Evolutionary conservation across 2,329 filamentous ascomycete species (phyloP), one percentile per base, ranked within the genome.

Genomic region (Spiromastix sp.): DNA sequence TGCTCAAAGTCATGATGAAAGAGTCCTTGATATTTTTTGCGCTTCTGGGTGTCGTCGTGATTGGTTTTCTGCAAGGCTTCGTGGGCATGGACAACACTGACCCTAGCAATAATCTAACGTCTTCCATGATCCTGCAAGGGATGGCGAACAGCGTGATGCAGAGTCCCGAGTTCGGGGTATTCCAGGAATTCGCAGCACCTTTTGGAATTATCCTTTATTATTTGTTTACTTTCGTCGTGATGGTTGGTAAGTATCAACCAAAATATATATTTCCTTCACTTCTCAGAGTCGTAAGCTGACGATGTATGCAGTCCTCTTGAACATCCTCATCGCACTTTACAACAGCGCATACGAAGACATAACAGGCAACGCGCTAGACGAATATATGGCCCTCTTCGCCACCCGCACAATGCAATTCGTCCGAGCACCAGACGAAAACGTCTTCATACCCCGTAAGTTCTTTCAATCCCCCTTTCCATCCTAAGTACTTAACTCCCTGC

Each of bases 391-490:
- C 0, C 73, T 96, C 3, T 95, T 94, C 60, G 74, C 85, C 0
- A 83, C 93, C 47, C 94, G 94, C 61, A 95, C 91, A 0, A 85
- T 96, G 72, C 86, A 93, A 51, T 98, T 95, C 51, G 85, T 96
- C 12, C 84, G 91, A 32, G 91, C 91, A 0, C 91, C 91, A 0
- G 91, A 98, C 49, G 91, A 98, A 59, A 98, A 98, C 48, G 91
- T 98, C 37, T 98, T 91, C 61, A 94, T 98, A 50, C 79, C 91
- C 0, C 91, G 63, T 66, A 51, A 46, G 60, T 50, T 9, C 16
- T 11, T 20, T 9, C 8, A n/a, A 35, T 15, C 4, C 17, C 21
- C 12, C n/a, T 25, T 26, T 20, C 16, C 9, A 5, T 15, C 19
- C 22, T 16, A 2, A 9, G 13, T 13, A 8, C 12, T 35, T 20